phyloP scores from a whole-genome alignment of 345 rosid species.

The Eucalyptus sp. region DNA sequence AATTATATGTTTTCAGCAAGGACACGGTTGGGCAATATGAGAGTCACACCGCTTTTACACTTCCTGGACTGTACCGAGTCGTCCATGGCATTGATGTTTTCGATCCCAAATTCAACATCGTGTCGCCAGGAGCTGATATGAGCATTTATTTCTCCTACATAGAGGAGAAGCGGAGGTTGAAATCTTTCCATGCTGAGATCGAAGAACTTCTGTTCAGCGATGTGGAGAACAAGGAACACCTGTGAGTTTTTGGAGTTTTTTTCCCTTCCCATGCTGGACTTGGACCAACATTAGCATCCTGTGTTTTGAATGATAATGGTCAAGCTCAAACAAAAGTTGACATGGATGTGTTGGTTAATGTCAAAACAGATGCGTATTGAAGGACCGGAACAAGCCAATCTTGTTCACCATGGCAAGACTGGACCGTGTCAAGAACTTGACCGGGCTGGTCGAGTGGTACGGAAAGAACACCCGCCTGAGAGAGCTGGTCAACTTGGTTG shows the following conservation, averaged over 20 bases:
- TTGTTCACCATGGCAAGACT: constrained; percentile 96
- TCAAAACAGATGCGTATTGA: constrained; percentile 61
- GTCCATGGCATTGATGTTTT: constrained; percentile 92
- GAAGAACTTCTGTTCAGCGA: constrained; percentile 84
- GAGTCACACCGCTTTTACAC: constrained; percentile 86
- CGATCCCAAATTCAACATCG: constrained; percentile 90
- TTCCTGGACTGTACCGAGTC: constrained; percentile 86
- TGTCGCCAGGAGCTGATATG: constrained; percentile 66
- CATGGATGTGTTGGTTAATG: neutral
- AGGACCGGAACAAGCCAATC: constrained; percentile 80
- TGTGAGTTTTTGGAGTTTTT: constrained; percentile 24
- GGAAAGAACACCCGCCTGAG: constrained; percentile 66
- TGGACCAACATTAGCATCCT: neutral
- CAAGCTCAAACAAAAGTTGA: neutral
- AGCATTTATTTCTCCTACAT: constrained; percentile 74
- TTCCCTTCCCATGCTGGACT: neutral
- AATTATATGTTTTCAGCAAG: constrained; percentile 33
- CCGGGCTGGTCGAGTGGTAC: constrained; percentile 95
- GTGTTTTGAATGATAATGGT: neutral
- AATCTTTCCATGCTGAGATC: constrained; percentile 59
- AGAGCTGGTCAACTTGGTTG: constrained; percentile 73
- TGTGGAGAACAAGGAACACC: constrained; percentile 77
- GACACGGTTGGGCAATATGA: constrained; percentile 90
- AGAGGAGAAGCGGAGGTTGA: constrained; percentile 54
- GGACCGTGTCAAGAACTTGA: constrained; percentile 86